Evolutionary conservation across 768 basidiomycete species (phyloP), one percentile per base, ranked within the genome.

Genomic region (Rhizopogon rudus): DNA sequence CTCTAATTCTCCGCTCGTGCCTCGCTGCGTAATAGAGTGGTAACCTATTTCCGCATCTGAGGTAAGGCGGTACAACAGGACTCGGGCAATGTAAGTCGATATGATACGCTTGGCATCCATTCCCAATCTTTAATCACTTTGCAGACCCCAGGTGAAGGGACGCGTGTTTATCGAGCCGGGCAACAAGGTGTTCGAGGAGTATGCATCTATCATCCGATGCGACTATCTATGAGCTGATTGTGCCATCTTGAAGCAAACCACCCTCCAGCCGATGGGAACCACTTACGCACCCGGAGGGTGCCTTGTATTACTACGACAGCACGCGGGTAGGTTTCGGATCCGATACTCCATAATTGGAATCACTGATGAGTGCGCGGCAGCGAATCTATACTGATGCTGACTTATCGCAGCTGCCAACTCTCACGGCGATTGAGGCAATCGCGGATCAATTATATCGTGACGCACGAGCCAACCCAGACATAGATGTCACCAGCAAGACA

Each of bases 271-370:
- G 69, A 1, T 84, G 82, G 82, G 63, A 52, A 6, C 59, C 71
- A 4, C 66, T 68, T 33, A 63, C 68, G 2, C 82, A 83, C 63
- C 81, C 82, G 0, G 82, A 84, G 66, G 83, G 83, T 6, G 73
- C 73, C 6, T 69, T 76, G 22, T 84, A 83, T 61, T 83, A 80
- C 56, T 76, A 70, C 58, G 69, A 81, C 48, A 29, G 56, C 42
- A 56, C 65, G 6, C 71, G 73, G 64, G 80, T 79, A 41, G 0
- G 68, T 51, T 33, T 9, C 25, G 5, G 29, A 12, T 31, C 3
- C 8, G 33, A 5, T 3, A 1, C 9, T 4, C 29, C 20, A 40
- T 12, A 13, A 35, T 54, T n/a, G 14, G 4, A 39, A 42, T 56
- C 16, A 52, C 22, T 52, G 8, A 29, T 16, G 3, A 14, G 33